Evolutionary conservation across 805 yeast genomes (phyloP).

Genomic region (Cyberlindnera mrakii): DNA sequence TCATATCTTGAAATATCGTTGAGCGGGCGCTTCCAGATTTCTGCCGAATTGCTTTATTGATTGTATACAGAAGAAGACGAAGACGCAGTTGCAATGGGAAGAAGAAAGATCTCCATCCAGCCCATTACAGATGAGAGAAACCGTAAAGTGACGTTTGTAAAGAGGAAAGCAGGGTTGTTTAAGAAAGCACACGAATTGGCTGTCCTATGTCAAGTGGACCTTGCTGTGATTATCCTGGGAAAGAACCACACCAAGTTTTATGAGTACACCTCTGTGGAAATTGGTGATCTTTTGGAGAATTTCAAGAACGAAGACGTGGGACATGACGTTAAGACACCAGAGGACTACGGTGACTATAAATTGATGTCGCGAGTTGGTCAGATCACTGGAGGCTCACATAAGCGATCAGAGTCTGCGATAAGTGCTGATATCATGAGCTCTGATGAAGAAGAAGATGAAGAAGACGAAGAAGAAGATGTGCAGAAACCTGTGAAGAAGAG

Average conservation of each 20-base stretch:
- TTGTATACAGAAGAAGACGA: not conserved
- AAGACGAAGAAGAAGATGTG: slow-evolving; percentile 10
- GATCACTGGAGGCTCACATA: not conserved
- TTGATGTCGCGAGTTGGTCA: slow-evolving; percentile 19
- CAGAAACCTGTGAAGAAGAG: slow-evolving; percentile 1
- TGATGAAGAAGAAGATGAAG: slow-evolving; percentile 16
- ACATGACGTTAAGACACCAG: slow-evolving; percentile 61
- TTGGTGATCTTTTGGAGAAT: slow-evolving; percentile 40
- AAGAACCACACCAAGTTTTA: slow-evolving; percentile 70
- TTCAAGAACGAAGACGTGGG: slow-evolving; percentile 28
- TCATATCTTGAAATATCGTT: no score
- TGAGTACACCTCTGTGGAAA: slow-evolving; percentile 73
- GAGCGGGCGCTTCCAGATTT: no score
- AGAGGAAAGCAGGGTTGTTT: slow-evolving; percentile 90
- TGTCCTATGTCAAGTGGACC: slow-evolving; percentile 86
- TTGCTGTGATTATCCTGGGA: slow-evolving; percentile 85
- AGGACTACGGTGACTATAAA: slow-evolving; percentile 56
- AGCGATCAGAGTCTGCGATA: not conserved
- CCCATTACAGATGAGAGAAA: slow-evolving; percentile 90
- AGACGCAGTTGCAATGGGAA: slow-evolving; percentile 58
- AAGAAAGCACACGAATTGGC: slow-evolving; percentile 60
- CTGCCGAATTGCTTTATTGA: no score
- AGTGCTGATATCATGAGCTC: slow-evolving; percentile 2
- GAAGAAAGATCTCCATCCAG: slow-evolving; percentile 91
- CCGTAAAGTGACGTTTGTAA: slow-evolving; percentile 80